Conservation (phyloP, 352 stramenopile genomes). For the Phytophthora pluvialis region DNA sequence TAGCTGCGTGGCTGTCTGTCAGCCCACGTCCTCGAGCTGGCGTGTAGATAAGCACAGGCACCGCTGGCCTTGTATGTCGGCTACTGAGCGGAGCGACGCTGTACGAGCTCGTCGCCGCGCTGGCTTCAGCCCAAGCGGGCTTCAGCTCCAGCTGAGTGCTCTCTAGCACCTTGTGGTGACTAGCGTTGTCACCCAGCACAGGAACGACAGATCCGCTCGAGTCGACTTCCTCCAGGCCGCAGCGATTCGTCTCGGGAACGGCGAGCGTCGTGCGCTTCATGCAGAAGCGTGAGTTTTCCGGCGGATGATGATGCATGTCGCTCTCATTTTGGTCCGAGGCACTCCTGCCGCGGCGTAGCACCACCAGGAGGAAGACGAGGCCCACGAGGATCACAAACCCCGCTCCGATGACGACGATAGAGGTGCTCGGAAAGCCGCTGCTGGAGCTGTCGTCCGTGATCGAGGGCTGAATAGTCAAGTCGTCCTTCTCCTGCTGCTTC, state of each 20-base stretch:
- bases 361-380: conserved; percentile 26
- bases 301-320: conserved; percentile 13
- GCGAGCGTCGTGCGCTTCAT: conserved; percentile 40
- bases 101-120: conserved; percentile 25
- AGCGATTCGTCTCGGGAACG: conserved; percentile 14
- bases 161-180: conserved; percentile 16
- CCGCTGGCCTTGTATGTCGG: conserved; percentile 27
- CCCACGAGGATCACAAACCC: conserved; percentile 18
- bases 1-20: conserved; percentile 19
- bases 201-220: conserved; percentile 32
- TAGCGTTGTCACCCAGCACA: conserved; percentile 27
- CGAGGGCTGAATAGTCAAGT: conserved; percentile 11
- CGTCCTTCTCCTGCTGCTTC: conserved; percentile 18
- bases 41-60: conserved; percentile 27
- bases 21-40: conserved; percentile 19
- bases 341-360: conserved; percentile 17
- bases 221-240: conserved; percentile 21
- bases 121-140: conserved; percentile 26
- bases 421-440: conserved; percentile 20
- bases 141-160: conserved; percentile 19
- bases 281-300: conserved; percentile 22
- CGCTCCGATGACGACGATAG: conserved; percentile 27
- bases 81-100: conserved; percentile 32
- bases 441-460: conserved; percentile 6
- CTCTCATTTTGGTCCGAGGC: conserved; percentile 6